Conservation (phyloP, 1,284 basidiomycete genomes). For the Pterula multifida region DNA sequence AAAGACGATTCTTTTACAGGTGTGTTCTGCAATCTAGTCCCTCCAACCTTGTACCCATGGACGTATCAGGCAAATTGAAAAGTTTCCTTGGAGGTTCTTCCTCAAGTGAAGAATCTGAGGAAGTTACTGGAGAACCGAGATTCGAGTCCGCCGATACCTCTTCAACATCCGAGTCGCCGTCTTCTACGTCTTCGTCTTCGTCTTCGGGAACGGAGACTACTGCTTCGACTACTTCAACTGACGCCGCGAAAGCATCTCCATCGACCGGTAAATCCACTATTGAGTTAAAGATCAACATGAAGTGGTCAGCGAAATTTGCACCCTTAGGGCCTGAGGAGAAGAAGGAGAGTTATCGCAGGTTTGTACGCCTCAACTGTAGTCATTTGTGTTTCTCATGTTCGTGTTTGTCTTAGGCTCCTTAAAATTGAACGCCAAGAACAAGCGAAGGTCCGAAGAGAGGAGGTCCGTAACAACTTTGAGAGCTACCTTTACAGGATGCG, state of each 20-base stretch:
- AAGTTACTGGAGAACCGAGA: slow-evolving; percentile 15
- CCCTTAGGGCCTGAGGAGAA: slow-evolving; percentile 71
- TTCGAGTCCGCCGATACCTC: neutral
- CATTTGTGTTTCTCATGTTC: neutral
- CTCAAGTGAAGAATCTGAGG: slow-evolving; percentile 24
- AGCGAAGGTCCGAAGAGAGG: slow-evolving; percentile 72
- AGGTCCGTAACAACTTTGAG: slow-evolving; percentile 88
- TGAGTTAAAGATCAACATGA: slow-evolving; percentile 47
- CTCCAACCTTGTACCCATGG: slow-evolving; percentile 7
- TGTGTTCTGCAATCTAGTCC: slow-evolving; percentile 17
- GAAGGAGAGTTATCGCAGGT: slow-evolving; percentile 58
- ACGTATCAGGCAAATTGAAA: slow-evolving; percentile 62
- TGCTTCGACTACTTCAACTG: slow-evolving; percentile 5
- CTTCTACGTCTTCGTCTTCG: slow-evolving; percentile 4
- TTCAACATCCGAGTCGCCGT: neutral
- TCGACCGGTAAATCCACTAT: slow-evolving; percentile 37
- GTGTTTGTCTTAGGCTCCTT: slow-evolving; percentile 43
- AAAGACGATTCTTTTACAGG: slow-evolving; percentile 70
- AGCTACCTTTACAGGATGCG: slow-evolving; percentile 85
- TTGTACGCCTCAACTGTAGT: slow-evolving; percentile 14
- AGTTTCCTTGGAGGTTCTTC: slow-evolving; percentile 63
- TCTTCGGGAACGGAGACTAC: slow-evolving; percentile 12
- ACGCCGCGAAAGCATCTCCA: slow-evolving; percentile 12
- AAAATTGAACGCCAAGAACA: slow-evolving; percentile 70
- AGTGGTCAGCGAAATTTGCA: slow-evolving; percentile 44